Base-by-base conservation (phyloP, 129 eudicot genomes). In the Apium graveolens region DNA sequence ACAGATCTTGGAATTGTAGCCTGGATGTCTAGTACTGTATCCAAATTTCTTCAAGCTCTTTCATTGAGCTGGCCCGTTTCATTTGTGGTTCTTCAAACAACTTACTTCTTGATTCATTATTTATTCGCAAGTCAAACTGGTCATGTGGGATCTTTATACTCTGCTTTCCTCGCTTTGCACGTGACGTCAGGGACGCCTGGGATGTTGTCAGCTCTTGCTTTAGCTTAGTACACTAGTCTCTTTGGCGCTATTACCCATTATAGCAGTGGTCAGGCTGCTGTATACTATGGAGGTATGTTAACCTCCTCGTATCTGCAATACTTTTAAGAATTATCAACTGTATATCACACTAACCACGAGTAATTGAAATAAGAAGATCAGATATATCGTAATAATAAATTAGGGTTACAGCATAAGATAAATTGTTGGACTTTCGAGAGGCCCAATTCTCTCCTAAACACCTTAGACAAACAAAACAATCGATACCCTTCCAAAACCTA, bases 261-360 rank as follows among this genome's bases (percentile, higher is more conserved):
- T 81, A 93, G 98, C 82, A 93, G 98, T 79, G 98, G 98, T 79
- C 97, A 91, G 82, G 96, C 98, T n/a, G 98, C 98, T 7, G 97
- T 93, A 14, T 93, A 93, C 85, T 93, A 84, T 81, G 98, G 98
- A 88, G 98, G 98, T 93, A n/a, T n/a, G n/a, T n/a, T n/a, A n/a
- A n/a, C n/a, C n/a, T n/a, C n/a, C n/a, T n/a, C n/a, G n/a, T n/a
- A n/a, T n/a, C n/a, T n/a, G n/a, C n/a, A n/a, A n/a, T n/a, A n/a
- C n/a, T n/a, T n/a, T n/a, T n/a, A n/a, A n/a, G n/a, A n/a, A n/a
- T n/a, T n/a, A n/a, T n/a, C n/a, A n/a, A n/a, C n/a, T n/a, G n/a
- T n/a, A n/a, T n/a, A n/a, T n/a, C n/a, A n/a, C n/a, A n/a, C n/a
- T n/a, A n/a, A n/a, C n/a, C n/a, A n/a, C n/a, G n/a, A n/a, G n/a